These are phyloP conservation scores for Kluyveromyces marxianus DNA, from an alignment of 1,139 yeast species.

Conservation along the genomic window DNA sequence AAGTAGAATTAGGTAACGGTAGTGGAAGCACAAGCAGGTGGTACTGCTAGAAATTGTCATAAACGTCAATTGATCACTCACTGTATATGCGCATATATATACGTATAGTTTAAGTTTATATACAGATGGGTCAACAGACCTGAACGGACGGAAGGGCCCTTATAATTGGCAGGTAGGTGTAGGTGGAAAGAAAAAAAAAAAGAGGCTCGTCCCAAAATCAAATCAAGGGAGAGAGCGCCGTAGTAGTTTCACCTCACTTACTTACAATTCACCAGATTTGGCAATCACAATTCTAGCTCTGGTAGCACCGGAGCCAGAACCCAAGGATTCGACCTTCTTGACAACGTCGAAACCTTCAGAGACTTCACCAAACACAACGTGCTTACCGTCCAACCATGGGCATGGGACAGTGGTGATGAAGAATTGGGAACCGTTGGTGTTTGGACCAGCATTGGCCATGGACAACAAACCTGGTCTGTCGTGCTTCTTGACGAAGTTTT, in stretches of 20 bases:
- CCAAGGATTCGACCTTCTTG: conserved; percentile 81
- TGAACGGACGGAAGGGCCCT: no score
- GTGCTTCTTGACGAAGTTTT: conserved; percentile 84
- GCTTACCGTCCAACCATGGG: conserved; percentile 98
- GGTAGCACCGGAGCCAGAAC: conserved; percentile 81
- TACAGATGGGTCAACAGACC: no score
- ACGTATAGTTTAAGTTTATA: no score
- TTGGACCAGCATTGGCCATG: conserved; percentile 99
- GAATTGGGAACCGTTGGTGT: conserved; percentile 99
- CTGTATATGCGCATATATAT: no score
- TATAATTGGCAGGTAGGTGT: no score
- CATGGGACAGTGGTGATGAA: conserved; percentile 94
- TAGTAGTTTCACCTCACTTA: no score
- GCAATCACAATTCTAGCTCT: conserved; percentile 70
- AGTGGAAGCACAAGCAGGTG: no score
- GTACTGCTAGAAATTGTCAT: no score
- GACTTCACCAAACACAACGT: conserved; percentile 98
- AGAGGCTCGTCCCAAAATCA: not conserved
- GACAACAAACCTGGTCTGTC: conserved; percentile 90
- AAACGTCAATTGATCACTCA: no score
- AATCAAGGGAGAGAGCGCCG: not conserved
- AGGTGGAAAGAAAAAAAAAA: not conserved
- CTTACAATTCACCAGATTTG: conserved; percentile 74
- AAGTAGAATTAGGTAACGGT: no score
- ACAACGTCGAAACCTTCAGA: conserved; percentile 84